Percentiles rank a stretch among this genome's conserved stretches.
Conservation (phyloP, 441 rosid genomes). For the Mallotus repandus region DNA sequence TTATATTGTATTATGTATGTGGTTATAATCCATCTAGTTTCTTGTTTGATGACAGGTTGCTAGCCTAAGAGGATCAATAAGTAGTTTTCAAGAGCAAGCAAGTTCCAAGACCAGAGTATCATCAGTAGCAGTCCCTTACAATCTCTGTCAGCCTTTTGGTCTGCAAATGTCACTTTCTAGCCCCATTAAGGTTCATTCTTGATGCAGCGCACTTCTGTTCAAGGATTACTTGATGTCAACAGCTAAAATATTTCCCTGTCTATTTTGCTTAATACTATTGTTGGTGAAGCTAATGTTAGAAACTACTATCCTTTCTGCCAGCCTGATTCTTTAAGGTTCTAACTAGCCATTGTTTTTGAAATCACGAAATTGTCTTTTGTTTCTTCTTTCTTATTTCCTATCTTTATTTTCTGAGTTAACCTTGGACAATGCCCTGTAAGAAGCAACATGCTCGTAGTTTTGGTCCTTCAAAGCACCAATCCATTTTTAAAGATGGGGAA, state of each 20-base stretch:
- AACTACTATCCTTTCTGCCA: background rate
- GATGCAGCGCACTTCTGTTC: slow-evolving; percentile 1
- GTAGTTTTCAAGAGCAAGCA: slow-evolving; percentile 98
- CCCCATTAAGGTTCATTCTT: background rate
- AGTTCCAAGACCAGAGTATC: slow-evolving; percentile 69
- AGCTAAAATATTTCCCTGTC: background rate
- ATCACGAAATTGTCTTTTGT: background rate
- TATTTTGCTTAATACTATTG: background rate
- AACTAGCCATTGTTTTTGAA: background rate
- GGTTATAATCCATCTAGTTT: slow-evolving; percentile 20
- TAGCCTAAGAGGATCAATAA: slow-evolving; percentile 89
- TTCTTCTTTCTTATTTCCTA: no score
- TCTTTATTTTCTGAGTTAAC: background rate
- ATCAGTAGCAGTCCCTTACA: slow-evolving; percentile 65
- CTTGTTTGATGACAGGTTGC: slow-evolving; percentile 66
- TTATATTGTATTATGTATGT: slow-evolving; percentile 1
- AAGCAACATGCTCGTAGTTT: background rate
- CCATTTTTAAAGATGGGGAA: background rate
- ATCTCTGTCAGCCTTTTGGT: slow-evolving; percentile 69
- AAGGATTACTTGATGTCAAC: background rate
- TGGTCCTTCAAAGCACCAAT: background rate
- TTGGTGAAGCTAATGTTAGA: slow-evolving; percentile 4
- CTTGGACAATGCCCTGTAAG: background rate
- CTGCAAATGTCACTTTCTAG: slow-evolving; percentile 35
- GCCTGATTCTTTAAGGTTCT: background rate